Evolutionary conservation across 192 early-diverging fungal species (phyloP), one percentile per base, ranked within the genome.

Genomic region (Umbelopsis isabellina): DNA sequence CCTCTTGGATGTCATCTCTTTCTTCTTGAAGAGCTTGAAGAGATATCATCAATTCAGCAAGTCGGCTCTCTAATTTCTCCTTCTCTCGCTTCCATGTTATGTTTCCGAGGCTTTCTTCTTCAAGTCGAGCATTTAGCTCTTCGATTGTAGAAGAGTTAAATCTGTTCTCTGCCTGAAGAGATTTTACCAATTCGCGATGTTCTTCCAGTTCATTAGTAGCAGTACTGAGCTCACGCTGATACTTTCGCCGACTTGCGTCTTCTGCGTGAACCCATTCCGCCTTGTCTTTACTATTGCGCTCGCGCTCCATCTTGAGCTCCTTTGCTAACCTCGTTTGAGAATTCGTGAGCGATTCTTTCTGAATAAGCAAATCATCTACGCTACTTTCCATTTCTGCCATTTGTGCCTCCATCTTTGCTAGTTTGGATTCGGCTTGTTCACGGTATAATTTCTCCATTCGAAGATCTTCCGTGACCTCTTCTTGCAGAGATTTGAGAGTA

Each of bases 351-450:
- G 52, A 55, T 55, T 55, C 52, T 27, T 55, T 27, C 8, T 55
- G 22, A 27, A 55, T 55, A 2, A 25, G 21, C 20, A 55, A 25
- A 55, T 27, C 52, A 15, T 55, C 52, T 8, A 55, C 30, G 23
- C 25, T 55, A 25, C 52, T 55, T 11, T 55, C 52, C 52, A 55
- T 55, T 55, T 55, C 52, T 55, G 22, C 7, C 23, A 55, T 13
- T 55, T 55, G 52, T 1, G 8, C 52, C 13, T 55, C 25, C 2
- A 55, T 21, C 12, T 25, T 25, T 9, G 9, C 25, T 7, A 55
- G 23, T 15, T 55, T 55, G 23, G 52, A 55, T 15, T 27, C 20
- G 8, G 52, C 52, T 27, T 55, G 22, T 10, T 55, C 11, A 15
- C 52, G 52, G 25, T 55, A 25, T 15, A 55, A 25, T 27, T 25